Base-by-base conservation (phyloP, 2,329 filamentous ascomycete species). In the Aspergillus ustus region DNA sequence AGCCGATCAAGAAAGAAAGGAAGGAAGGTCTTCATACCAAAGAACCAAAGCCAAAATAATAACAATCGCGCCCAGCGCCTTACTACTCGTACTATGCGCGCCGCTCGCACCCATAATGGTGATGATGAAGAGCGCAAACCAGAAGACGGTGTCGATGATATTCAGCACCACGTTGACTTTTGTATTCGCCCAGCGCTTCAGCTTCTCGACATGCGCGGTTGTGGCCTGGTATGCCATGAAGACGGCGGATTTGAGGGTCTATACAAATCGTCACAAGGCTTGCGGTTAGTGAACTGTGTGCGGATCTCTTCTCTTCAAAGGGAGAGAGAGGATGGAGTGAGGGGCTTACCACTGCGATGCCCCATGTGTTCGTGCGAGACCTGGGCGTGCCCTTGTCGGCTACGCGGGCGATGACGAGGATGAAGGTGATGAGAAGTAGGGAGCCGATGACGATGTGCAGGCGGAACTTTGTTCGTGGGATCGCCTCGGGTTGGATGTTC, bases 91-190 rank as follows among this genome's bases (percentile, higher is more conserved):
- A 48, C 60, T 69, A 15, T 28, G 28, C 2, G 60, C 51, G 0
- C 59, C 61, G 4, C 19, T 54, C 2, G 66, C 57, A 0, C 65
- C 67, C 60, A 70, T 62, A 1, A 70, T 66, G 2, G 59, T 65
- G 37, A 71, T 65, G 8, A 71, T 59, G n/a, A 70, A 69, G 1
- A 71, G 49, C 0, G 64, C 68, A 19, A 71, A 67, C 67, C 68
- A 72, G 20, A 72, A 70, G 2, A 72, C 40, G 0, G 67, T 71
- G 13, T 72, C 70, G 11, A 71, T 66, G 1, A 70, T 60, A 19
- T 67, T 64, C 46, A 72, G 52, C 2, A 66, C 61, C 57, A 69
- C 64, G 19, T 70, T 63, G 7, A 56, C 68, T 52, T 67, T 69
- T 2, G 59, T 51, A 13, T 66, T 72, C 4, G 60, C 68, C 70